Conservation (phyloP, 2,329 filamentous ascomycete genomes). For the Lachnellula cervina region DNA sequence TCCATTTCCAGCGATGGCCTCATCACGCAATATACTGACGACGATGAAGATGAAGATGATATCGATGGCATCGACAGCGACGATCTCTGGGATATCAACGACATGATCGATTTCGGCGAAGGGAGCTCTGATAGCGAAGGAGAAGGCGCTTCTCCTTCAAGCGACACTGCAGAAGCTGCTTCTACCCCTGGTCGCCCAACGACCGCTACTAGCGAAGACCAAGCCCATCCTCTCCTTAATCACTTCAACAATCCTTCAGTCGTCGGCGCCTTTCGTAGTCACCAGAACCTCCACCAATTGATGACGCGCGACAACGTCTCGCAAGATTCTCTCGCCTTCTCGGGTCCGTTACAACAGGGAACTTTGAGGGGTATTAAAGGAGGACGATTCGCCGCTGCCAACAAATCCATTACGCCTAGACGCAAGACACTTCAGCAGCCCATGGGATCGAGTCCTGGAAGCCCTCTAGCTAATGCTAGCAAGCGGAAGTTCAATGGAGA, state of each 20-base stretch:
- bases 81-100: constrained; percentile 60
- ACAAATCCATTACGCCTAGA: constrained; percentile 63
- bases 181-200: constrained; percentile 48
- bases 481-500: constrained; percentile 29
- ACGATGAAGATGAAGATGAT: constrained; percentile 49
- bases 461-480: constrained; percentile 20
- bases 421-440: constrained; percentile 38
- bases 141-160: constrained; percentile 34
- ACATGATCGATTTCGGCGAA: constrained; percentile 66
- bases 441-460: constrained; percentile 22
- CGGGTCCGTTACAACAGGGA: constrained; percentile 54
- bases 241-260: constrained; percentile 62
- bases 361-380: constrained; percentile 59
- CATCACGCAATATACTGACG: constrained; percentile 41
- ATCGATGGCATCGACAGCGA: constrained; percentile 60
- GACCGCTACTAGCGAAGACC: constrained; percentile 45
- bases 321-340: constrained; percentile 58
- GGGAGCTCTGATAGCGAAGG: constrained; percentile 56
- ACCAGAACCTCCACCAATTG: constrained; percentile 51
- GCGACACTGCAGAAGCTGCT: constrained; percentile 34
- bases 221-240: constrained; percentile 51
- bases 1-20: constrained; percentile 52
- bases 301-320: constrained; percentile 53
- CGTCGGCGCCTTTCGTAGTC: constrained; percentile 71
- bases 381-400: constrained; percentile 61